Evolutionary conservation across 1,139 yeast species (phyloP).

Genomic region (Candida anutae): DNA sequence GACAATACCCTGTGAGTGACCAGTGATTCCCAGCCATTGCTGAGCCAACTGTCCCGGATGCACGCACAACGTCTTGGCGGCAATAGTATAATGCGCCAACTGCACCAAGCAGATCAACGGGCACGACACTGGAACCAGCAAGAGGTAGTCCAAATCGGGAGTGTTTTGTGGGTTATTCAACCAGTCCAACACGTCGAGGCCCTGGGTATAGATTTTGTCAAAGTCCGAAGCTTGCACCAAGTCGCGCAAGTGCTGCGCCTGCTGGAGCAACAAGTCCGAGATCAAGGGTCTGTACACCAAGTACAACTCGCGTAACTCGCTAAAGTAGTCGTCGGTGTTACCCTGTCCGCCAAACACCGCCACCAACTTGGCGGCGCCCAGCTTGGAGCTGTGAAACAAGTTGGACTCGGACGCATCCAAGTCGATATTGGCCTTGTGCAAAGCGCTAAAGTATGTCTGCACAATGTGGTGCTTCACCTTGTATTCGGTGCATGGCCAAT

Average conservation of each 20-base stretch:
- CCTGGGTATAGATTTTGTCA: slow-evolving; percentile 87
- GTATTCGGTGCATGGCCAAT: slow-evolving; percentile 55
- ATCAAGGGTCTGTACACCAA: slow-evolving; percentile 69
- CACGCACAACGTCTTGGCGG: slow-evolving; percentile 77
- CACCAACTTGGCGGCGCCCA: slow-evolving; percentile 46
- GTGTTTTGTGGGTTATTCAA: slow-evolving; percentile 75
- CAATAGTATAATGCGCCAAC: slow-evolving; percentile 83
- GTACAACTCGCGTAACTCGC: slow-evolving; percentile 85
- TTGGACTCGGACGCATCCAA: slow-evolving; percentile 36
- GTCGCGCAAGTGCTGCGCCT: slow-evolving; percentile 59
- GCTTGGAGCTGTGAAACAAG: slow-evolving; percentile 35
- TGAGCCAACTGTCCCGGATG: slow-evolving; percentile 84
- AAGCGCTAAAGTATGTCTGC: slow-evolving; percentile 63
- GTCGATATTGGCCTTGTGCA: slow-evolving; percentile 37
- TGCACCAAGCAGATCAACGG: slow-evolving; percentile 95
- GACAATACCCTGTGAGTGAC: slow-evolving; percentile 96
- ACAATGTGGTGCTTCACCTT: slow-evolving; percentile 66
- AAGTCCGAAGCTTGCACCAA: slow-evolving; percentile 54
- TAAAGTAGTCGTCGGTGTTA: slow-evolving; percentile 94
- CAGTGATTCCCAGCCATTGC: slow-evolving; percentile 77
- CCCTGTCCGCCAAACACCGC: slow-evolving; percentile 99
- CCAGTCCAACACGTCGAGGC: slow-evolving; percentile 85
- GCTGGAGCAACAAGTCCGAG: slow-evolving; percentile 59
- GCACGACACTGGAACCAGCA: slow-evolving; percentile 90
- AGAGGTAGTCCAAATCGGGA: slow-evolving; percentile 82